Evolutionary conservation across 192 early-diverging fungal genomes (phyloP), one percentile per base, ranked within the genome.

Genomic region (Geosiphon pyriformis): DNA sequence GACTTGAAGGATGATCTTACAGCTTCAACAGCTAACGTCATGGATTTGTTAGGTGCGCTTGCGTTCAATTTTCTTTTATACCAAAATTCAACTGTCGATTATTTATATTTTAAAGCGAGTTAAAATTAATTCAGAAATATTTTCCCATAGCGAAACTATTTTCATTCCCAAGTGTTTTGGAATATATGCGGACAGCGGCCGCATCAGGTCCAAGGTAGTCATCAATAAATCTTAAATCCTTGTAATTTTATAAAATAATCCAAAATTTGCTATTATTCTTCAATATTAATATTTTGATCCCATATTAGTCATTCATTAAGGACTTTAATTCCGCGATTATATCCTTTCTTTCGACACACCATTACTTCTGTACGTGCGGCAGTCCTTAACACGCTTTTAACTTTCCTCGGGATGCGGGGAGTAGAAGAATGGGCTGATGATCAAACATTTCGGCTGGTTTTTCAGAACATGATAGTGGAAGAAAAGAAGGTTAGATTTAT

Each of bases 311-410:
- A 74, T 23, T 83, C 85, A 22, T 76, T 94, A 11, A 61, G 77
- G 0, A 78, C 81, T 32, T 77, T 95, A 11, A 83, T 96, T n/a
- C 93, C 95, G 4, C 82, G 91, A 12, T 78, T 99, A 49, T 90
- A 87, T 59, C 93, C 92, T n/a, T 97, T 98, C 72, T 92, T 99
- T 74, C 86, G 97, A 33, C 95, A 99, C 66, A 88, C 92, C 0
- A 90, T 96, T 35, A 80, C 83, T 1, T 80, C 82, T 32, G 97
- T 99, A 18, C 89, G 97, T 1, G 67, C 79, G 0, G 91, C 95
- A 0, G 91, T 93, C 0, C 68, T 98, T 27, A 85, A 89, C 25
- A 91, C 93, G 0, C 71, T 98, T 4, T 42, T 78, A 34, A 91
- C 92, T 0, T 87, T 96, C 68, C 76, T 94, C 51, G 72, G 73